A percentile compares a stretch with the other conserved stretches of the same genome.
Conservation (phyloP, 2,329 filamentous ascomycete species). For the Fusarium stilboides region DNA sequence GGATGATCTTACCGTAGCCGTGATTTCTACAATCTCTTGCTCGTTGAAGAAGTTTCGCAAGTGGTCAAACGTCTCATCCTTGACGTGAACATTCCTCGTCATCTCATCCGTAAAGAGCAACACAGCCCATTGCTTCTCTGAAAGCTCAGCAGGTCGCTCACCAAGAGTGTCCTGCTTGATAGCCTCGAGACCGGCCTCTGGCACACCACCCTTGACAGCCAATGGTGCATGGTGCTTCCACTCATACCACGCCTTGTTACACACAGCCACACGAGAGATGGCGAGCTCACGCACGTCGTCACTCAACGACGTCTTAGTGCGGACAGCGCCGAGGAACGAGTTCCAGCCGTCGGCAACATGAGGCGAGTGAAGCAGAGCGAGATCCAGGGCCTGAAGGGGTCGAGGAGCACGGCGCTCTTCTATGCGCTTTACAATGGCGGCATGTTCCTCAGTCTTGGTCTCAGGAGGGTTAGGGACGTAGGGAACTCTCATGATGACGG, state of each 20-base stretch:
- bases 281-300: slow-evolving; percentile 80
- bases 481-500: slow-evolving; percentile 73
- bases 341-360: slow-evolving; percentile 84
- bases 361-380: slow-evolving; percentile 81
- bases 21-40: slow-evolving; percentile 84
- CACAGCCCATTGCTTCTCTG: slow-evolving; percentile 76
- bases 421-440: slow-evolving; percentile 75
- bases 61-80: slow-evolving; percentile 76
- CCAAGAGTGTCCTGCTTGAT: slow-evolving; percentile 56
- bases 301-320: slow-evolving; percentile 66
- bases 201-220: slow-evolving; percentile 70
- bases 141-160: slow-evolving; percentile 60
- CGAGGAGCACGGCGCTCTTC: slow-evolving; percentile 76
- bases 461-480: slow-evolving; percentile 71
- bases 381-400: slow-evolving; percentile 81
- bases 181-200: slow-evolving; percentile 63
- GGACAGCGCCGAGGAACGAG: slow-evolving; percentile 75
- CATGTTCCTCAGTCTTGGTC: slow-evolving; percentile 61
- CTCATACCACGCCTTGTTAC: slow-evolving; percentile 89
- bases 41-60: slow-evolving; percentile 76
- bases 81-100: slow-evolving; percentile 80
- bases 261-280: slow-evolving; percentile 84
- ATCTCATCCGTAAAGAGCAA: slow-evolving; percentile 86
- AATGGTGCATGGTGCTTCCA: slow-evolving; percentile 85
- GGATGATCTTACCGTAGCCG: slow-evolving; percentile 72